Base-by-base conservation (phyloP, 225 moss, liverwort and hornwort genomes). In the Antitrichia curtipendula region DNA sequence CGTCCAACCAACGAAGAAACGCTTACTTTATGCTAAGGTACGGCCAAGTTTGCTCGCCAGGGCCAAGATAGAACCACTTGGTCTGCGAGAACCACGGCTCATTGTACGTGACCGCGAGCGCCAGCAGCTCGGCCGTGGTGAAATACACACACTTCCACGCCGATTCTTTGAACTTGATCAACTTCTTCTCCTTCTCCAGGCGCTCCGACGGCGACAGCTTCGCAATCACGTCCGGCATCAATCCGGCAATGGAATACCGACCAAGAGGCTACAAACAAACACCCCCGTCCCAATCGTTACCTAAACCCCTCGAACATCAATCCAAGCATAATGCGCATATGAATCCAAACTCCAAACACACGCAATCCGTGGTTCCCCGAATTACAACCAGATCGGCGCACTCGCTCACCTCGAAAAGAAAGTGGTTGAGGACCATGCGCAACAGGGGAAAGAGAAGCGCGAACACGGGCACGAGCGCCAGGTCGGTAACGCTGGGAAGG, bases 61-160 rank as follows among this genome's bases (percentile, higher is more conserved):
- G 95, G 31, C 95, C 94, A 36, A 84, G 47, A 73, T 92, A 95
- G 58, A 92, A 95, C 88, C 87, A 87, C 62, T 85, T 91, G n/a
- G 95, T 93, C 57, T 93, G 85, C 54, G 84, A 63, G 52, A 94
- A 92, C 93, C 92, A 95, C 27, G 93, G 91, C 88, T 95, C 95
- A 78, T 90, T 84, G 88, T 90, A 92, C 71, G 92, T 95, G 45
- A 92, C 90, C 84, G 89, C 88, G 50, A 95, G 82, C 10, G 91
- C 92, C 56, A 93, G 82, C 73, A 93, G 22, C 75, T 95, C 95
- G 1, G 93, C 93, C 43, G 87, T 52, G 12, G 89, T 70, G 41
- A 60, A 94, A 41, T 95, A 95, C n/a, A 91, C 87, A 58, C 92
- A 85, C 80, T 95, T 95, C 95, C 95, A 95, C 38, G 94, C 93